Evolutionary conservation across 2,329 filamentous ascomycete species (phyloP).

Genomic region (Hypoxylon sp.): DNA sequence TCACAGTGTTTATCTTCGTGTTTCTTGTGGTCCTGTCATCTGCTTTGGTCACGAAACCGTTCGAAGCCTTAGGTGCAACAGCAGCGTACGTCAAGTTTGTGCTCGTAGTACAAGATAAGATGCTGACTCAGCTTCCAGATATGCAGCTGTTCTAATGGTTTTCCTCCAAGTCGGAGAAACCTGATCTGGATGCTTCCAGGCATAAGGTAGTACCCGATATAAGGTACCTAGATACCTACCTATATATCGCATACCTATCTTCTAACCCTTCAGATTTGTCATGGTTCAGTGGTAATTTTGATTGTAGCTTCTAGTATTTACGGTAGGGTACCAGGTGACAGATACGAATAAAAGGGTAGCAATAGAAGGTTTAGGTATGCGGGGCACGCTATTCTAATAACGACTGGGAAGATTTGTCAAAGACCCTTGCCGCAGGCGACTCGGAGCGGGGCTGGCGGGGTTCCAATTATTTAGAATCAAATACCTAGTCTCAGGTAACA

Average conservation of each 20-base stretch:
- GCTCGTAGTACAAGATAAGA: too few species aligned
- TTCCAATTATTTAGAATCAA: slow-evolving; percentile 4
- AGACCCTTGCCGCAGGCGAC: slow-evolving; percentile 14
- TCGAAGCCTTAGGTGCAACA: slow-evolving; percentile 45
- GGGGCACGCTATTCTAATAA: background rate
- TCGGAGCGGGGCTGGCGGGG: slow-evolving; percentile 7
- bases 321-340: too few species aligned
- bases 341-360: too few species aligned
- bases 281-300: too few species aligned
- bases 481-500: slow-evolving; percentile 3
- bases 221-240: too few species aligned
- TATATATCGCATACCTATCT: too few species aligned
- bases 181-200: background rate
- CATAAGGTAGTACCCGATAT: too few species aligned
- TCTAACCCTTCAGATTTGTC: too few species aligned
- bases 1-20: slow-evolving; percentile 52
- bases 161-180: slow-evolving; percentile 35
- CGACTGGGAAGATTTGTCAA: slow-evolving; percentile 26
- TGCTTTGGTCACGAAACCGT: slow-evolving; percentile 43
- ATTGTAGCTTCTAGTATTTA: too few species aligned
- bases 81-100: slow-evolving; percentile 41
- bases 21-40: slow-evolving; percentile 44
- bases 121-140: slow-evolving; percentile 19
- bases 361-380: background rate
- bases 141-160: slow-evolving; percentile 42